Percentiles rank a stretch among this genome's conserved stretches.
These are phyloP conservation scores for Plantago lanceolata DNA, from an alignment of 305 asterid species.

Conservation along the genomic window DNA sequence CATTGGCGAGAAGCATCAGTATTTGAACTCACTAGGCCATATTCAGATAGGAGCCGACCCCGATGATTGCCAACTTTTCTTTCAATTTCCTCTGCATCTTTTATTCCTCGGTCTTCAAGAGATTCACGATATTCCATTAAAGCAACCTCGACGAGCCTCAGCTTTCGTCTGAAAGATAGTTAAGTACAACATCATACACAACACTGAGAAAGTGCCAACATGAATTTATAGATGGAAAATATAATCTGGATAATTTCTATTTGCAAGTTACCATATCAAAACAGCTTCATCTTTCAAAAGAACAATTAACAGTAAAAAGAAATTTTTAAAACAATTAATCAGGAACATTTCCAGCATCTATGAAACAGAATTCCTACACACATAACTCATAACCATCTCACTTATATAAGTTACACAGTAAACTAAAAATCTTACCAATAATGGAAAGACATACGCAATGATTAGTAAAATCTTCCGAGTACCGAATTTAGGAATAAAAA, in stretches of 20 bases:
- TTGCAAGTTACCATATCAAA: not conserved
- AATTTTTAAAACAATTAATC: not conserved
- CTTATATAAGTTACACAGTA: not conserved
- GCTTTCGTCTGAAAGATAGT: conserved; percentile 54
- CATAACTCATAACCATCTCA: not conserved
- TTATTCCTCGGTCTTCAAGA: conserved; percentile 77
- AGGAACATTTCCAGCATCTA: conserved; percentile 1
- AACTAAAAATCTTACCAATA: not conserved
- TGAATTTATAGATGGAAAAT: not conserved
- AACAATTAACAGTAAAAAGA: not conserved
- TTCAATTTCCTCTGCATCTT: conserved; percentile 62
- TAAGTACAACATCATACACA: conserved; percentile 26
- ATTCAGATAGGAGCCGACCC: conserved; percentile 58
- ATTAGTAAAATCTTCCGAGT: conserved; percentile 5
- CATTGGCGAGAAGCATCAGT: conserved; percentile 63
- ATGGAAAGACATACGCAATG: not conserved
- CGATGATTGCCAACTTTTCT: conserved; percentile 65
- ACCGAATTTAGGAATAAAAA: not conserved
- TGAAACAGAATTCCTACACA: not conserved
- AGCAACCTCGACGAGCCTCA: conserved; percentile 84
- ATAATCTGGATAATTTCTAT: not conserved
- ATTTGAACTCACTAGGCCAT: conserved; percentile 51
- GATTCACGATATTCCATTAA: conserved; percentile 87
- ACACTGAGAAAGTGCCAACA: conserved; percentile 1
- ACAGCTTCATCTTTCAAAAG: not conserved